These are phyloP conservation scores for Aphanomyces cochlioides DNA, from an alignment of 352 stramenopile species.

Conservation along the genomic window DNA sequence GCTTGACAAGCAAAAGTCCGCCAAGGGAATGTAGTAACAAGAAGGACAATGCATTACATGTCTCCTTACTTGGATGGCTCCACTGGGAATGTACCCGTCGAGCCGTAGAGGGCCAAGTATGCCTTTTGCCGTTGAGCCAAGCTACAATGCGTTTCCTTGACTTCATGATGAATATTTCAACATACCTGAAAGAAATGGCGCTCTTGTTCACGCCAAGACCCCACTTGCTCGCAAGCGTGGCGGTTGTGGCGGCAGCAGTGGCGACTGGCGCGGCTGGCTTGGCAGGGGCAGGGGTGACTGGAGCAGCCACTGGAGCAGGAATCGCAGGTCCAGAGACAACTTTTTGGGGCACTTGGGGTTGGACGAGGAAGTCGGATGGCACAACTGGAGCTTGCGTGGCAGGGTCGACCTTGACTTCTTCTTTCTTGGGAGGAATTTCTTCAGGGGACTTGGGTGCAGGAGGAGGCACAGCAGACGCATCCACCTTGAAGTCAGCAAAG, in stretches of 20 bases:
- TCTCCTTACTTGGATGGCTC: conserved; percentile 37
- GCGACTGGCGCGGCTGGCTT: conserved; percentile 33
- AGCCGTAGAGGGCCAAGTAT: conserved; percentile 77
- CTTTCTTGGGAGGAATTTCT: conserved; percentile 64
- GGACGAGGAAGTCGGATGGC: conserved; percentile 61
- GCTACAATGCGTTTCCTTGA: conserved; percentile 33
- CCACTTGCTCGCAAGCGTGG: conserved; percentile 58
- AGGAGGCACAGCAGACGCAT: conserved; percentile 43
- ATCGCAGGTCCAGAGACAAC: conserved; percentile 41
- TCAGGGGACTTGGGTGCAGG: conserved; percentile 47
- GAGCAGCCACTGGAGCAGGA: conserved; percentile 33
- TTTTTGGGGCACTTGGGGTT: conserved; percentile 59
- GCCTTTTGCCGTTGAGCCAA: conserved; percentile 80
- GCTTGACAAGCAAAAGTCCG: conserved; percentile 79
- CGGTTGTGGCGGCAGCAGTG: conserved; percentile 31
- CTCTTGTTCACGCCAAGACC: conserved; percentile 75
- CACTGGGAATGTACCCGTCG: conserved; percentile 72
- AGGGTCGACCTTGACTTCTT: conserved; percentile 51
- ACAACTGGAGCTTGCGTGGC: conserved; percentile 48
- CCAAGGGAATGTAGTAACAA: conserved; percentile 28
- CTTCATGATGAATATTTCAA: neutral
- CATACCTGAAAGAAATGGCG: conserved; percentile 56
- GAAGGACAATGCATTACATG: conserved; percentile 11
- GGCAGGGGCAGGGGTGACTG: conserved; percentile 36
- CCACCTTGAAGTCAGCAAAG: conserved; percentile 74